Evolutionary conservation across 129 eudicot genomes (phyloP).

Genomic region (Flaveria ramosissima): DNA sequence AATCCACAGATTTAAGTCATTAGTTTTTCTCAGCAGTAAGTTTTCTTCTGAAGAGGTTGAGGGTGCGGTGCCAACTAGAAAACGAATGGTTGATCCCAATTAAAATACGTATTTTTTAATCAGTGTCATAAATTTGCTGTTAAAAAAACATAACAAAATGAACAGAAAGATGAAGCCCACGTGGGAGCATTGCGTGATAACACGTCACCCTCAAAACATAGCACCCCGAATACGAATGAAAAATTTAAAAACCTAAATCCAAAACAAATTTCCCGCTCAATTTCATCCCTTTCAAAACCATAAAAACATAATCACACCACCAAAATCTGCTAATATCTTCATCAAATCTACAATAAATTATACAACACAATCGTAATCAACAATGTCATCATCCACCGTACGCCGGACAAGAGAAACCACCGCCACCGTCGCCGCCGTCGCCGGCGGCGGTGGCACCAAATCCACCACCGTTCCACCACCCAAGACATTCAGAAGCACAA

Average conservation of each 20-base stretch:
- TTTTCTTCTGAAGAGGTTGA: too few species aligned
- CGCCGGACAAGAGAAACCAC: conserved; percentile 58
- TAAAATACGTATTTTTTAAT: too few species aligned
- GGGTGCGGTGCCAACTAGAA: too few species aligned
- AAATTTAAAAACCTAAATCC: background rate
- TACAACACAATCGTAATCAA: background rate
- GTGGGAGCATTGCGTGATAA: too few species aligned
- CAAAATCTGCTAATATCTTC: background rate
- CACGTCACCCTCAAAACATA: background rate
- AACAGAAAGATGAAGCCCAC: too few species aligned
- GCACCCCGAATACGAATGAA: background rate
- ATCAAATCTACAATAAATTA: background rate
- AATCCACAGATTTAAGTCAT: too few species aligned
- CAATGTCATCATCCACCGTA: conserved; percentile 53
- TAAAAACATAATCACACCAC: background rate
- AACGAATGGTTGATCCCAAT: too few species aligned
- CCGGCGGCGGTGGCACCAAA: conserved; percentile 33
- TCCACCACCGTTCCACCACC: conserved; percentile 38
- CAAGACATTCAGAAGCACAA: conserved; percentile 45
- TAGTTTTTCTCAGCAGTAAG: too few species aligned
- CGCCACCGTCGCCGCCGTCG: conserved; percentile 23
- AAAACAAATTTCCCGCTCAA: conserved; percentile 30
- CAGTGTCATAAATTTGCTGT: accelerated
- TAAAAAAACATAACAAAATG: too few species aligned
- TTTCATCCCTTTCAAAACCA: conserved; percentile 6